Percentiles rank a stretch among this genome's conserved stretches.
Evolutionary conservation across 2,329 filamentous ascomycete species (phyloP).

Genomic region (Mycosphaerella sp.): DNA sequence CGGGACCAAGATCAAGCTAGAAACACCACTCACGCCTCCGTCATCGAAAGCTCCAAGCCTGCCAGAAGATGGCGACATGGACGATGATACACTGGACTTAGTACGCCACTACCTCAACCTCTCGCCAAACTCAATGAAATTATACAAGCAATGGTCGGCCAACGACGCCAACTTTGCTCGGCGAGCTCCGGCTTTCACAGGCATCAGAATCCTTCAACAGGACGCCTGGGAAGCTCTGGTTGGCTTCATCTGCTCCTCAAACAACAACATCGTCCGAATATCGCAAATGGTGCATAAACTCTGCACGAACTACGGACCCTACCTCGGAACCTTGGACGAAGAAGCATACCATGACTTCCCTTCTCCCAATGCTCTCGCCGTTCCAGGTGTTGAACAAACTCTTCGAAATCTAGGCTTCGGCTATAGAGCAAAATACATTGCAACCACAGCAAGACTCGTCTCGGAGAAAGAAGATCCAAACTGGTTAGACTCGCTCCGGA

Average conservation of each 20-base stretch:
- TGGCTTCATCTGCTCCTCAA: conserved; percentile 96
- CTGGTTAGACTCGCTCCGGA: conserved; percentile 75
- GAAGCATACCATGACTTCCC: conserved; percentile 78
- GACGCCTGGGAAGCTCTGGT: conserved; percentile 94
- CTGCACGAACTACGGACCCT: conserved; percentile 74
- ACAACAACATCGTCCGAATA: conserved; percentile 95
- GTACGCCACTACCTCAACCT: conserved; percentile 85
- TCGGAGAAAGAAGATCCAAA: conserved; percentile 53
- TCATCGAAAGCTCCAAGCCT: conserved; percentile 35
- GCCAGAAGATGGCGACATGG: conserved; percentile 41
- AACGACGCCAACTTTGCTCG: conserved; percentile 83
- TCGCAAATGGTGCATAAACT: conserved; percentile 95
- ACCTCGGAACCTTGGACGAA: conserved; percentile 61
- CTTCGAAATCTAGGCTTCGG: conserved; percentile 84
- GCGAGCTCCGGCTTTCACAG: conserved; percentile 79
- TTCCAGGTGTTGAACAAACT: conserved; percentile 67
- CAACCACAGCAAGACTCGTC: conserved; percentile 73
- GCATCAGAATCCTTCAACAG: conserved; percentile 86
- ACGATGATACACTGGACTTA: conserved; percentile 54
- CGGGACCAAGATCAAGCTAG: conserved; percentile 26
- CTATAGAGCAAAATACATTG: conserved; percentile 89
- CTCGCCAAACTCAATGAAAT: conserved; percentile 61
- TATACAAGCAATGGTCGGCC: conserved; percentile 83
- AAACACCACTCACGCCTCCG: conserved; percentile 36
- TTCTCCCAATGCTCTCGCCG: conserved; percentile 63